These are phyloP conservation scores for Candida labiduridarum DNA, from an alignment of 1,139 yeast genomes.

Conservation along the genomic window DNA sequence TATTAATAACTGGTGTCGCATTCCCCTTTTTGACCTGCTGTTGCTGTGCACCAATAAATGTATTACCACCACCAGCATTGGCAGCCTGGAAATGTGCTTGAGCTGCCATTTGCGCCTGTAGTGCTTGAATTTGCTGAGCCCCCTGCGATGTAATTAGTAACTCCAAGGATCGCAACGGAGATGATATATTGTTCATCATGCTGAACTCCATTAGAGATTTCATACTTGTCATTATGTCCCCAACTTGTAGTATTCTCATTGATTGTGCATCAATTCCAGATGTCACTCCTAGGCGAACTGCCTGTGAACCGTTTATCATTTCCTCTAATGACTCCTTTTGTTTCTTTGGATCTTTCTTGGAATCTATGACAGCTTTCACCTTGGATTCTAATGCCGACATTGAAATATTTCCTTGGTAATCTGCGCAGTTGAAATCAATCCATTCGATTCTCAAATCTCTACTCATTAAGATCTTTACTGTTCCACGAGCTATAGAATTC, in stretches of 20 bases:
- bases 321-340: conserved; percentile 26
- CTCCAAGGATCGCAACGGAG: conserved; percentile 65
- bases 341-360: conserved; percentile 19
- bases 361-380: conserved; percentile 20
- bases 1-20: conserved; percentile 9
- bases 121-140: conserved; percentile 22
- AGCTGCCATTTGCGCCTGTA: conserved; percentile 11
- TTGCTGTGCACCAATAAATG: conserved; percentile 2
- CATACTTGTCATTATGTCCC: conserved; percentile 75
- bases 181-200: conserved; percentile 39
- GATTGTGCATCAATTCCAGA: conserved; percentile 69
- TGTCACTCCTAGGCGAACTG: conserved; percentile 29
- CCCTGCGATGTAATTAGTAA: conserved; percentile 39
- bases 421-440: conserved; percentile 58
- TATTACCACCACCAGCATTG: neutral
- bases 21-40: neutral
- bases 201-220: conserved; percentile 65
- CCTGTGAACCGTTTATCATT: conserved; percentile 25
- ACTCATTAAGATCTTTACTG: conserved; percentile 61
- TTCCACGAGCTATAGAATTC: conserved; percentile 60
- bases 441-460: conserved; percentile 68
- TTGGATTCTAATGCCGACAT: conserved; percentile 28
- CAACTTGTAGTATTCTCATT: conserved; percentile 69
- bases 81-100: conserved; percentile 8
- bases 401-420: conserved; percentile 31